Conservation (phyloP, 306 rosid species). For the Trichosanthes cucumerina region DNA sequence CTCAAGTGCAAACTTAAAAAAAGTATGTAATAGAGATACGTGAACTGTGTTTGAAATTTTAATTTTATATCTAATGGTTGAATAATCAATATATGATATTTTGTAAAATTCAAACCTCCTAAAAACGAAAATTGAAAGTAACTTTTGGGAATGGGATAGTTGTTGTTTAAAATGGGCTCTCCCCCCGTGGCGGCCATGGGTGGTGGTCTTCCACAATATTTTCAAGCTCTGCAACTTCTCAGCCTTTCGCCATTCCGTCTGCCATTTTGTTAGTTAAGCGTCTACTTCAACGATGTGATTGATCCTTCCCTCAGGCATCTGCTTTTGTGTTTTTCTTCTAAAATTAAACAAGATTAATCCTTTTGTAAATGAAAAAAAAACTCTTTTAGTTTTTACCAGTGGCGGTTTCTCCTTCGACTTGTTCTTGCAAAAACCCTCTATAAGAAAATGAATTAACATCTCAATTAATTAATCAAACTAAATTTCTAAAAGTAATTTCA, state of each 20-base stretch:
- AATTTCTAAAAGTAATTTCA: no score
- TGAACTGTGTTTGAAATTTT: no score
- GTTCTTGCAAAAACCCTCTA: not conserved
- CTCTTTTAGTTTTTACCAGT: not conserved
- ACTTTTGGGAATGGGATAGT: no score
- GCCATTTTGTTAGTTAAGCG: not conserved
- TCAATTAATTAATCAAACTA: no score
- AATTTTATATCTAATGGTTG: no score
- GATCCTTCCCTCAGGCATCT: not conserved
- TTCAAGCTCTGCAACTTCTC: not conserved
- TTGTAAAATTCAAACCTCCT: no score
- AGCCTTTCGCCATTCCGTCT: not conserved
- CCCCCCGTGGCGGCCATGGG: not conserved
- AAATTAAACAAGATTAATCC: not conserved
- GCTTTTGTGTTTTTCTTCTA: not conserved
- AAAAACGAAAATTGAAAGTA: no score
- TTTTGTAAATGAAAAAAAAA: not conserved
- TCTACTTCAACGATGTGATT: conserved; percentile 1
- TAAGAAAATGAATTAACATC: no score
- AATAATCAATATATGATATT: no score
- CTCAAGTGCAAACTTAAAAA: no score
- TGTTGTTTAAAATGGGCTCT: not conserved
- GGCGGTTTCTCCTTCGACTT: not conserved
- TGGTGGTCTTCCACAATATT: not conserved
- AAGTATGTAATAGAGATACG: no score